Evolutionary conservation across 2,329 filamentous ascomycete genomes (phyloP), one percentile per base, ranked within the genome.

Genomic region (Leptographium lundbergii): DNA sequence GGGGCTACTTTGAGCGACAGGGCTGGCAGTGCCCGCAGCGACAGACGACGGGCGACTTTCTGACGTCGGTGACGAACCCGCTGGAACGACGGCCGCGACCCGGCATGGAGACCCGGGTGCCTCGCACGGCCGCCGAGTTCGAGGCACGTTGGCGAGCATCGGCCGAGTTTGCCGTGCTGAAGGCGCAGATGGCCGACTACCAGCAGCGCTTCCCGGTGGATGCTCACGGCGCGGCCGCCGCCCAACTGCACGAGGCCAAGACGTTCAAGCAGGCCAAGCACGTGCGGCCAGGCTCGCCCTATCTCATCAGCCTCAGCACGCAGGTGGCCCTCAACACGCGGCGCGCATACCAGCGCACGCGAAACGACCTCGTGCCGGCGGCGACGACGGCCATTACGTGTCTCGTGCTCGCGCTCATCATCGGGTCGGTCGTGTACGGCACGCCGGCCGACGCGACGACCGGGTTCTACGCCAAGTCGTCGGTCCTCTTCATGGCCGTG

Each of bases 401-500:
- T 65, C 72, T 92, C 59, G 80, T 85, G 60, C 88, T 63, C 3
- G 55, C 62, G 3, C 57, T 63, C 2, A 48, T 63, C 25, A 62
- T 63, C 27, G 62, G 62, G 34, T 62, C 61, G 4, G 57, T 54
- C 19, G 55, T 62, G 7, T 63, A 63, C 52, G 59, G 59, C 39
- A 61, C 62, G 24, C 62, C 61, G 34, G 9, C 34, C 34, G 54
- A 63, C 48, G 54, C 61, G 13, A 63, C 59, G 0, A 69, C 70
- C 1, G 86, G 84, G 58, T 63, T 63, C 55, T 63, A 54, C 39
- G 80, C 83, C 66, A 84, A 90, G 63, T 88, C 87, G 63, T 85
- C 88, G 50, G 77, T 94, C 22, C 76, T 96, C 54, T 96, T 95
- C 81, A 94, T 95, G 69, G 88, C 89, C 63, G 84, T 91, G 67